Percentiles rank a stretch among this genome's conserved stretches.
These are phyloP conservation scores for Lecanicillium sp. DNA, from an alignment of 2,329 filamentous ascomycete species.

Conservation along the genomic window DNA sequence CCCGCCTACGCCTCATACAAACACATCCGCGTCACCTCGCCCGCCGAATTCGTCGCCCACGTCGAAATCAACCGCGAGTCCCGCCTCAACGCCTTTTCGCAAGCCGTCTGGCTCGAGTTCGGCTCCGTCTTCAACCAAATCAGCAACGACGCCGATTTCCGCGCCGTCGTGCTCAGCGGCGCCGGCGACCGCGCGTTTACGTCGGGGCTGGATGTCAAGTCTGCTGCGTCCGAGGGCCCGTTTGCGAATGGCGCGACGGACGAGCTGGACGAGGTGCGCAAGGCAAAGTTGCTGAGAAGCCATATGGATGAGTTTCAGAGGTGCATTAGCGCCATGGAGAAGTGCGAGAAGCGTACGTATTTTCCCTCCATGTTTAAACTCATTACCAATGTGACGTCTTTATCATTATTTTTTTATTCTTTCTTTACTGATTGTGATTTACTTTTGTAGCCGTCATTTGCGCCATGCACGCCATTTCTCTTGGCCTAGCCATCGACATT, in stretches of 20 bases:
- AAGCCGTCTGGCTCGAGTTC: slow-evolving; percentile 81
- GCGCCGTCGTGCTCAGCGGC: slow-evolving; percentile 71
- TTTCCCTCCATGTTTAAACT: no score
- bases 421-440: no score
- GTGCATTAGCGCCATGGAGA: slow-evolving; percentile 67
- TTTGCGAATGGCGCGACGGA: slow-evolving; percentile 22
- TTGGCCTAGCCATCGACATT: slow-evolving; percentile 72
- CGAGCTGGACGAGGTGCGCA: slow-evolving; percentile 52
- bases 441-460: slow-evolving; percentile 62
- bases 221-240: slow-evolving; percentile 47
- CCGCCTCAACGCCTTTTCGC: slow-evolving; percentile 83
- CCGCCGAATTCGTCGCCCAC: slow-evolving; percentile 68
- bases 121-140: slow-evolving; percentile 63
- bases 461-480: slow-evolving; percentile 68
- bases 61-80: slow-evolving; percentile 82
- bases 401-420: no score
- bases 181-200: slow-evolving; percentile 80
- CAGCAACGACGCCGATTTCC: slow-evolving; percentile 62
- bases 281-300: slow-evolving; percentile 51
- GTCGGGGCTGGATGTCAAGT: slow-evolving; percentile 74
- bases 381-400: no score
- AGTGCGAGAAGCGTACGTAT: slow-evolving; percentile 74
- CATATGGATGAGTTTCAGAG: slow-evolving; percentile 75
- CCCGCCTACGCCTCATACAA: slow-evolving; percentile 38
- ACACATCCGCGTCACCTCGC: slow-evolving; percentile 67